phyloP scores from a whole-genome alignment of 2,329 filamentous ascomycete genomes.

The Cordyceps sp. region DNA sequence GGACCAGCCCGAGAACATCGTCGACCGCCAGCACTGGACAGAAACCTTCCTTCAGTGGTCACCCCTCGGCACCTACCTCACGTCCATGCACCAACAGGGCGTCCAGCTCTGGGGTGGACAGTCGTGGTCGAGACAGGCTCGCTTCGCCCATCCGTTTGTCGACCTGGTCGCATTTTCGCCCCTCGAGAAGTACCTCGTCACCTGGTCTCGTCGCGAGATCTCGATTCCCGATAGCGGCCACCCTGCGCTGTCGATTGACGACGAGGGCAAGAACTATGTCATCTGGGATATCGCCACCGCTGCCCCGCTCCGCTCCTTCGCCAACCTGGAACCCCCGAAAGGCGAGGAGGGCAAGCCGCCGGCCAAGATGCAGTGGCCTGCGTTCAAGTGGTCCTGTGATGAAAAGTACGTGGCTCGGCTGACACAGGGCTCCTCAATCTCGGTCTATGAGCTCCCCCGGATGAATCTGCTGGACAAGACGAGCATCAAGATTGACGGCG shows the following conservation, averaged over 20 bases:
- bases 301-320: slow-evolving; percentile 83
- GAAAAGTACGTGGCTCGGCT: slow-evolving; percentile 93
- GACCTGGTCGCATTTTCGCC: slow-evolving; percentile 96
- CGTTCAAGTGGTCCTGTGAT: slow-evolving; percentile 98
- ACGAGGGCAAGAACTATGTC: slow-evolving; percentile 98
- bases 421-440: slow-evolving; percentile 75
- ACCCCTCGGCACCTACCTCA: slow-evolving; percentile 81
- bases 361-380: slow-evolving; percentile 92
- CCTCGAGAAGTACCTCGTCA: slow-evolving; percentile 80
- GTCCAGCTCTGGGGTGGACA: slow-evolving; percentile 92
- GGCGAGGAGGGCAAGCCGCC: slow-evolving; percentile 41
- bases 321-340: slow-evolving; percentile 66
- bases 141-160: slow-evolving; percentile 89
- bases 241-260: slow-evolving; percentile 69
- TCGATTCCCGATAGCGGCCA: slow-evolving; percentile 78
- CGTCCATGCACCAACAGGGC: slow-evolving; percentile 89
- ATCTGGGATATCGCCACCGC: slow-evolving; percentile 92
- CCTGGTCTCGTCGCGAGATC: slow-evolving; percentile 92
- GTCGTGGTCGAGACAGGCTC: slow-evolving; percentile 77
- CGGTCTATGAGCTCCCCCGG: slow-evolving; percentile 73
- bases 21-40: slow-evolving; percentile 92
- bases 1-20: slow-evolving; percentile 70
- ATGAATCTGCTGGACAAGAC: slow-evolving; percentile 88
- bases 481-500: slow-evolving; percentile 87
- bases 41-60: slow-evolving; percentile 98